phyloP scores from a whole-genome alignment of 192 early-diverging fungal genomes.

The Jimgerdemannia lactiflua region DNA sequence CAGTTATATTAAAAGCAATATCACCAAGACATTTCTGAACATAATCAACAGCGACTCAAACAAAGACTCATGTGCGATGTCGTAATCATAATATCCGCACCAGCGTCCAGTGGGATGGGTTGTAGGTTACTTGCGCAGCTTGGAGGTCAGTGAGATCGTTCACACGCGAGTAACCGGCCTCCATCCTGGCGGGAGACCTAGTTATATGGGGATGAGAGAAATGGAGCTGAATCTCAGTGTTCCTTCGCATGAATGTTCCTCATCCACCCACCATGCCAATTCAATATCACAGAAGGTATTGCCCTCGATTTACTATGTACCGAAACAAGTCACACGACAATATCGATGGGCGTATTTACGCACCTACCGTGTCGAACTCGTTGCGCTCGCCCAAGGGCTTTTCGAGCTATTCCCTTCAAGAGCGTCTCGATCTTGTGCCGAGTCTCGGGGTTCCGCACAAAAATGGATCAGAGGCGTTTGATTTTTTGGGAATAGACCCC shows the following conservation, averaged over 20 bases:
- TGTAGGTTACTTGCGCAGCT: constrained; percentile 65
- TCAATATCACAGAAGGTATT: too few species aligned
- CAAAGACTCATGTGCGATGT: constrained; percentile 10
- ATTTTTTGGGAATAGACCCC: too few species aligned
- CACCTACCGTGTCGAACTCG: constrained; percentile 84
- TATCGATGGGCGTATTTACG: background rate
- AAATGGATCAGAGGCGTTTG: background rate
- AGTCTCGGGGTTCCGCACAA: constrained; percentile 53
- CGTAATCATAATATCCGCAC: constrained; percentile 24
- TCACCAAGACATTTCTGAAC: too few species aligned
- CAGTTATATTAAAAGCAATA: too few species aligned
- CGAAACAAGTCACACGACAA: too few species aligned
- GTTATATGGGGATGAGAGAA: background rate
- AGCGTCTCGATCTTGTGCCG: constrained; percentile 55
- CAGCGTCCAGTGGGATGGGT: constrained; percentile 64
- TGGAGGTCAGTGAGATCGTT: constrained; percentile 92
- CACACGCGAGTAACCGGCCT: constrained; percentile 90
- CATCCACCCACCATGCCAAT: background rate
- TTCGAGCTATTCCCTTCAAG: constrained; percentile 43
- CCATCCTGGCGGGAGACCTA: constrained; percentile 91
- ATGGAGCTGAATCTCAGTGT: background rate
- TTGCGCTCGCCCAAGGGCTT: too few species aligned
- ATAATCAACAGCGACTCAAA: background rate
- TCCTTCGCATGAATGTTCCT: background rate
- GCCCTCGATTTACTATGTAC: background rate